Conservation (phyloP, 2,329 filamentous ascomycete species). For the Nemania sp. region DNA sequence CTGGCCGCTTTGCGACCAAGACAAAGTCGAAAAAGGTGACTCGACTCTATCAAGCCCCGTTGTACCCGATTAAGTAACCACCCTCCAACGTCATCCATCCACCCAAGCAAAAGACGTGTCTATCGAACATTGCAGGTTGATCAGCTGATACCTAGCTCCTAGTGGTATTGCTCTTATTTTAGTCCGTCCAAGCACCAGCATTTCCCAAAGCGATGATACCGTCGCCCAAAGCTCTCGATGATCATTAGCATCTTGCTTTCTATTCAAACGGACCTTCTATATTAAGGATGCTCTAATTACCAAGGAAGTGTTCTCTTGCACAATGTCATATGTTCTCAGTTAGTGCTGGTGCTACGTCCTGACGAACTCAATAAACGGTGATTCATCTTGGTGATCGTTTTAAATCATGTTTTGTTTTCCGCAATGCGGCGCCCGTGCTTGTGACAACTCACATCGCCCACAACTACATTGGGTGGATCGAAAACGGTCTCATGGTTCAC, state of each 20-base stretch:
- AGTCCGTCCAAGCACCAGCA: constrained; percentile 6
- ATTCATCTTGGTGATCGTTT: background rate
- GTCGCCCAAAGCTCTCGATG: constrained; percentile 7
- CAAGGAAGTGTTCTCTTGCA: constrained; percentile 10
- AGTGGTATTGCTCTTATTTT: background rate
- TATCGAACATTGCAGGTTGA: constrained; percentile 11
- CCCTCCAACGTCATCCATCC: constrained; percentile 9
- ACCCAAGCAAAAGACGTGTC: constrained; percentile 14
- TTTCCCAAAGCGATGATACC: constrained; percentile 14
- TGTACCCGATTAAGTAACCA: constrained; percentile 15
- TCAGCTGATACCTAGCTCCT: constrained; percentile 15
- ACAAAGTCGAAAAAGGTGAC: no score
- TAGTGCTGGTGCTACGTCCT: constrained; percentile 10
- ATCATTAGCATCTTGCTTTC: constrained; percentile 19
- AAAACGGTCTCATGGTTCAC: constrained; percentile 6
- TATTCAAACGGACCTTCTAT: constrained; percentile 17
- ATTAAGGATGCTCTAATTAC: constrained; percentile 16
- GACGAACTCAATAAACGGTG: constrained; percentile 10
- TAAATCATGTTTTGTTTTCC: constrained; percentile 2
- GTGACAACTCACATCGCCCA: background rate
- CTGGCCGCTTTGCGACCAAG: constrained; percentile 4
- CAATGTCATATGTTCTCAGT: background rate
- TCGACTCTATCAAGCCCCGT: background rate
- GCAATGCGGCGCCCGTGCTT: background rate
- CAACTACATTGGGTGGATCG: background rate